Evolutionary conservation across 2,329 filamentous ascomycete species (phyloP), one percentile per base, ranked within the genome.

Genomic region (Penicillium freii): DNA sequence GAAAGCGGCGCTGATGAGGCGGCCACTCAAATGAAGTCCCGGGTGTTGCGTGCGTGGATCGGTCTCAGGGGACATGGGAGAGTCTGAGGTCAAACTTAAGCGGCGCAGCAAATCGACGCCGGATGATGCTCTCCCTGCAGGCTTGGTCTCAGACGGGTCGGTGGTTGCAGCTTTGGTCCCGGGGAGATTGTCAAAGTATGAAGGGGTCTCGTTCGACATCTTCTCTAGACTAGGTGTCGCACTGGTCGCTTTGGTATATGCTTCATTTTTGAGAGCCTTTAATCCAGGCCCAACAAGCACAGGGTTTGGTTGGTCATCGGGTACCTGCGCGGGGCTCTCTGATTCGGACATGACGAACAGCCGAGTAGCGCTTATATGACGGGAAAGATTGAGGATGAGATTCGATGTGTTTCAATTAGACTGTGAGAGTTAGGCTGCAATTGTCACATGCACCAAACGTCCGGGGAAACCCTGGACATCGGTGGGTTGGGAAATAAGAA

Each of bases 1-100:
- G 62, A 86, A 86, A 13, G 83, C 81, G 23, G 83, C 85, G 63
- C 84, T 87, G 69, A 88, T 87, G 61, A 88, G 77, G 57, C 82
- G 80, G 19, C 85, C 85, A 57, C 81, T 86, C 49, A 88, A 76
- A 43, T 81, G 79, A 29, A 88, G 74, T 15, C 77, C 79, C 7
- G 84, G 82, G 66, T 87, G 80, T 34, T 82, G 80, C 47, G 78
- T 75, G 48, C 79, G 77, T 27, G 84, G 83, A 62, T 86, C 82
- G 21, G 80, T 64, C 55, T 81, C 77, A n/a, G 77, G 69, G 44
- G 79, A 74, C 9, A 69, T 66, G 34, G 78, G 75, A 49, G 72
- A 67, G 19, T 63, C 63, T 56, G 74, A 69, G 54, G 74, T 67
- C 25, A 82, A 69, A 64, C 81, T 84, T 60, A 84, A 66, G n/a